Conservation (phyloP, 2,329 filamentous ascomycete species). For the Penicillium glabrum region DNA sequence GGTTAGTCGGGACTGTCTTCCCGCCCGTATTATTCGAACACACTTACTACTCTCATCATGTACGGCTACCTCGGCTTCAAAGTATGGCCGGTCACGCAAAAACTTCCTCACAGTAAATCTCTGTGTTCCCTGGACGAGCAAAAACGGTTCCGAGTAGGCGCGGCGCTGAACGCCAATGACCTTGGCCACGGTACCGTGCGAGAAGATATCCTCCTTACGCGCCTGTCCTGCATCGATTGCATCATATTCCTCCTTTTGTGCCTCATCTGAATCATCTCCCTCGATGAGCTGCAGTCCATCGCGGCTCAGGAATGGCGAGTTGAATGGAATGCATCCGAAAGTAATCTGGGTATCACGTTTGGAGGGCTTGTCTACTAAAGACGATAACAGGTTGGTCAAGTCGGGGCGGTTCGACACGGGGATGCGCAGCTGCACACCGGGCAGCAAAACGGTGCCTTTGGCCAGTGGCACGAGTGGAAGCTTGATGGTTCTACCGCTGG, state of each 20-base stretch:
- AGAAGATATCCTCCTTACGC: slow-evolving; percentile 73
- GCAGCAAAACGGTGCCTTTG: slow-evolving; percentile 77
- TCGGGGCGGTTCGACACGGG: slow-evolving; percentile 81
- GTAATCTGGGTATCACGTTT: slow-evolving; percentile 68
- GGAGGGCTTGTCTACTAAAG: slow-evolving; percentile 71
- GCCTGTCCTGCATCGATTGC: slow-evolving; percentile 60
- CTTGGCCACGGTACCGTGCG: slow-evolving; percentile 77
- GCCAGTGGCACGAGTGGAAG: slow-evolving; percentile 81
- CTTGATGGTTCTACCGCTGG: slow-evolving; percentile 40
- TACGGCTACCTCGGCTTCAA: slow-evolving; percentile 75
- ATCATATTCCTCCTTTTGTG: slow-evolving; percentile 44
- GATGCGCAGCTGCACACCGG: slow-evolving; percentile 81
- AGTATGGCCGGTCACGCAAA: slow-evolving; percentile 76
- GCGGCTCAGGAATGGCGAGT: slow-evolving; percentile 69
- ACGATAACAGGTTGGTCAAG: slow-evolving; percentile 81
- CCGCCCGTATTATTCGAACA: background rate
- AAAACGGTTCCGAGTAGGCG: slow-evolving; percentile 71
- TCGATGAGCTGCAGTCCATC: slow-evolving; percentile 76
- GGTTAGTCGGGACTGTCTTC: slow-evolving; percentile 4
- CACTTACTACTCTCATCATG: slow-evolving; percentile 67
- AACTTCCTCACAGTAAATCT: slow-evolving; percentile 75
- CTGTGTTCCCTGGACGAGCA: slow-evolving; percentile 82
- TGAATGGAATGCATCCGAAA: slow-evolving; percentile 84
- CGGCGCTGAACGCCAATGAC: slow-evolving; percentile 76
- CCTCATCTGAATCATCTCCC: slow-evolving; percentile 55